Percentiles rank a stretch among this genome's conserved stretches.
phyloP scores from a whole-genome alignment of 768 basidiomycete species.

The Leccinellum albellum region DNA sequence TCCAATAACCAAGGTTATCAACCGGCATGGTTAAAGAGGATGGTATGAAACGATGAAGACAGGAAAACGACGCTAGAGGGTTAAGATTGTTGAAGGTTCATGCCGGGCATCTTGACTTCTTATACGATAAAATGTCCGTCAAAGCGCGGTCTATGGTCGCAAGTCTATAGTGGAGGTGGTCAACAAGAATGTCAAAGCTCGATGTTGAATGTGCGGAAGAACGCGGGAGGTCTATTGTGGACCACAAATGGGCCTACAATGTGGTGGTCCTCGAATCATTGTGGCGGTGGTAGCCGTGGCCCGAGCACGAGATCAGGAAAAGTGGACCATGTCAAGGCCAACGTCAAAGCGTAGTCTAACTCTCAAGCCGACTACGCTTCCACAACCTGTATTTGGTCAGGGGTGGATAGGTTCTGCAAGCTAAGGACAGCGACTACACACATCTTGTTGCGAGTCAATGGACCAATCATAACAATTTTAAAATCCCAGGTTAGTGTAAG shows the following conservation, averaged over 20 bases:
- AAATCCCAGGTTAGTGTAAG: background rate
- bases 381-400: background rate
- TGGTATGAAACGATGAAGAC: background rate
- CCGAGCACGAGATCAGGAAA: background rate
- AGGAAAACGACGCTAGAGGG: background rate
- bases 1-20: background rate
- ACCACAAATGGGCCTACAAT: background rate
- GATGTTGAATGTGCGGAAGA: background rate
- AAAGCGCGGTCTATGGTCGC: background rate
- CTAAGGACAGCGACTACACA: constrained; percentile 1
- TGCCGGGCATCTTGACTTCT: background rate
- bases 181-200: constrained; percentile 2
- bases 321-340: background rate
- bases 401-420: background rate
- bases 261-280: background rate
- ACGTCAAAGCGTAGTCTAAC: background rate
- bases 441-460: background rate
- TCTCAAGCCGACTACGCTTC: background rate
- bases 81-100: background rate
- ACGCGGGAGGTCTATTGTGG: background rate
- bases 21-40: constrained; percentile 3
- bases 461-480: background rate
- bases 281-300: background rate
- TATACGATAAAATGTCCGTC: background rate
- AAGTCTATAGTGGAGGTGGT: background rate